Percentiles rank a stretch among this genome's conserved stretches.
Conservation (phyloP, 345 rosid genomes). For the Sonneratia caseolaris region DNA sequence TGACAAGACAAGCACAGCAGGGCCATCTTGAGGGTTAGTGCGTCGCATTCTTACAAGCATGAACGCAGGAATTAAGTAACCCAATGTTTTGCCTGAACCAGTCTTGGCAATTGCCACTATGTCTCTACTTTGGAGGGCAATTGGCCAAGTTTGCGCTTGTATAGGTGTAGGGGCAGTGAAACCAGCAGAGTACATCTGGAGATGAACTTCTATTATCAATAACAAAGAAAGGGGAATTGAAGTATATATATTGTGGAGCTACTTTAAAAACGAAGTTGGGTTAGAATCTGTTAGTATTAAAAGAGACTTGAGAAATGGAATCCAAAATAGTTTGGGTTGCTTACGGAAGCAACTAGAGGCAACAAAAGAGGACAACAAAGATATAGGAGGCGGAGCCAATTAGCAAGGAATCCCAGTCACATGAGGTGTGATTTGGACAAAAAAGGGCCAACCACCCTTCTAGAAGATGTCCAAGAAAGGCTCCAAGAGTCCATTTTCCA, state of each 20-base stretch:
- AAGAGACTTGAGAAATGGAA: constrained; percentile 10
- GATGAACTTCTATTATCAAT: constrained; percentile 2
- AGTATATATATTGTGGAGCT: neutral
- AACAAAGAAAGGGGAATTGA: neutral
- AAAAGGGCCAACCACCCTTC: constrained; percentile 59
- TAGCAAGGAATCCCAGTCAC: constrained; percentile 59
- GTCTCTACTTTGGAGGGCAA: constrained; percentile 80
- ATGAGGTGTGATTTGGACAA: constrained; percentile 70
- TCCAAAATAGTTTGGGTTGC: constrained; percentile 44
- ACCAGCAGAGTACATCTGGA: constrained; percentile 85
- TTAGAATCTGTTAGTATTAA: neutral
- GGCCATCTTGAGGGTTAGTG: constrained; percentile 71
- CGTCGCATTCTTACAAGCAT: constrained; percentile 58
- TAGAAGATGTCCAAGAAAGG: constrained; percentile 72
- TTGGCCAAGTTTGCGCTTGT: constrained; percentile 99
- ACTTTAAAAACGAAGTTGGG: neutral
- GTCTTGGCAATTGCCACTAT: constrained; percentile 97
- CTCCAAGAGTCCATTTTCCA: constrained; percentile 75
- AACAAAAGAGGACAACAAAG: constrained; percentile 63
- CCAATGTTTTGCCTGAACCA: constrained; percentile 98
- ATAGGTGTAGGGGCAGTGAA: constrained; percentile 87
- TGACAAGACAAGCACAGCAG: constrained; percentile 82
- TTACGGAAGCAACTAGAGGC: constrained; percentile 83
- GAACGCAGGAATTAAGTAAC: constrained; percentile 89
- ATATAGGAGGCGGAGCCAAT: constrained; percentile 61